These are phyloP conservation scores for Quaeritorhiza haematococci DNA, from an alignment of 371 early-diverging fungal genomes.

Conservation along the genomic window DNA sequence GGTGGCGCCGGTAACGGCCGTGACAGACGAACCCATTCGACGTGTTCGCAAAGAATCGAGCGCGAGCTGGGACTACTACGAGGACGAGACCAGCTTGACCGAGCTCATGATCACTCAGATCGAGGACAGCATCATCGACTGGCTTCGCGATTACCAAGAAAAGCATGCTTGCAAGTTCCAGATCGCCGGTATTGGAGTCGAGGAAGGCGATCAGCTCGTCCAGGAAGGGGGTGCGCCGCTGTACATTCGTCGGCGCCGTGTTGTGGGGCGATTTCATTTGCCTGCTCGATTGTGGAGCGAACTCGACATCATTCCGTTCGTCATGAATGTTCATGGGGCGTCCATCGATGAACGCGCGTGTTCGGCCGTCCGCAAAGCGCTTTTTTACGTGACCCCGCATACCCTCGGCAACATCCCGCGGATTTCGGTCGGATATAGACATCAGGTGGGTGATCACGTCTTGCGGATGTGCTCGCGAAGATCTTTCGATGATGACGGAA, in stretches of 20 bases:
- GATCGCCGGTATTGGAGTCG: constrained; percentile 38
- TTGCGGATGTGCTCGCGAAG: too few relatives aligned
- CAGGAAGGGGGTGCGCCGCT: constrained; percentile 24
- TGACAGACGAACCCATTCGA: too few relatives aligned
- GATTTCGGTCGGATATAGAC: constrained; percentile 58
- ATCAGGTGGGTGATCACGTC: too few relatives aligned
- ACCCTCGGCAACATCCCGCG: constrained; percentile 69
- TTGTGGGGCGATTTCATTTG: constrained; percentile 19
- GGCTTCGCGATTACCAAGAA: constrained; percentile 37
- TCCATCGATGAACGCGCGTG: constrained; percentile 67
- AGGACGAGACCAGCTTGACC: too few relatives aligned
- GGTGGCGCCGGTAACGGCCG: too few relatives aligned
- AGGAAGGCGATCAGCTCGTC: constrained; percentile 3
- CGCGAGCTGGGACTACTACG: too few relatives aligned
- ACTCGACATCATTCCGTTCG: constrained; percentile 67
- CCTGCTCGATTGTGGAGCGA: constrained; percentile 68
- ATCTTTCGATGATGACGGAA: too few relatives aligned
- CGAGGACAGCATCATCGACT: constrained; percentile 33
- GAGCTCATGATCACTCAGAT: too few relatives aligned
- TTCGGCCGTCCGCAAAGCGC: constrained; percentile 61
- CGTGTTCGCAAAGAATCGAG: too few relatives aligned
- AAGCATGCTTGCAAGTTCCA: constrained; percentile 55
- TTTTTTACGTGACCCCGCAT: constrained; percentile 53
- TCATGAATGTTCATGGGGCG: constrained; percentile 51
- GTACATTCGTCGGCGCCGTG: constrained; percentile 16